Base-by-base conservation (phyloP, 192 early-diverging fungal species). In the Entomortierella chlamydospora region DNA sequence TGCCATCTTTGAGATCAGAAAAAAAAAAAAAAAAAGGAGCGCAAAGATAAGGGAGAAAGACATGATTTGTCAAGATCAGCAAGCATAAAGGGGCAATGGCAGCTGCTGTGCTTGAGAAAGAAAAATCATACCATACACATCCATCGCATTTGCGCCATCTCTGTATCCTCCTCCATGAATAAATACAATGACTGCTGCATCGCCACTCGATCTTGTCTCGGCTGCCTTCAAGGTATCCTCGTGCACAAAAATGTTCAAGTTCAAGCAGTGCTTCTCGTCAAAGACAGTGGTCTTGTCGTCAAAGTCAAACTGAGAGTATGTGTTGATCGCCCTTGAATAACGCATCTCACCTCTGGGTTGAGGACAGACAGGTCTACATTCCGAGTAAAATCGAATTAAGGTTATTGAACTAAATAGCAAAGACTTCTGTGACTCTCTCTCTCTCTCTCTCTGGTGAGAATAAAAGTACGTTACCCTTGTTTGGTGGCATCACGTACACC, bases 221-320 rank as follows among this genome's bases (percentile, higher is more conserved):
- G 30, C 9, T 9, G 37, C 33, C 23, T 29, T 30, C 5, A 73
- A 49, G 2, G 53, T 73, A 26, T 73, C 62, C 42, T 42, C 47
- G 34, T 58, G 71, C 26, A 70, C 64, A 53, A 37, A 79, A 6
- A 79, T 70, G 22, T 79, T 79, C n/a, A 70, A 30, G 15, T 70
- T 79, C 30, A 79, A 37, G 39, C 76, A 79, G 43, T 79, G n/a
- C 20, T 51, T 30, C 15, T 70, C 76, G 13, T 64, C 61, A 52
- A 64, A 53, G 7, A 45, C 33, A 0, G 33, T 23, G 4, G 61
- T 37, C 20, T 64, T 49, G 30, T 64, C 61, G 33, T 64, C 61
- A 33, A 64, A 53, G 23, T 64, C 49, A 20, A 64, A 37, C 18
- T 28, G 30, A 20, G 61, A 51, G 22, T 64, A 64, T 0, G 61